These are phyloP conservation scores for Podospora australis DNA, from an alignment of 495 filamentous ascomycete genomes.

Conservation along the genomic window DNA sequence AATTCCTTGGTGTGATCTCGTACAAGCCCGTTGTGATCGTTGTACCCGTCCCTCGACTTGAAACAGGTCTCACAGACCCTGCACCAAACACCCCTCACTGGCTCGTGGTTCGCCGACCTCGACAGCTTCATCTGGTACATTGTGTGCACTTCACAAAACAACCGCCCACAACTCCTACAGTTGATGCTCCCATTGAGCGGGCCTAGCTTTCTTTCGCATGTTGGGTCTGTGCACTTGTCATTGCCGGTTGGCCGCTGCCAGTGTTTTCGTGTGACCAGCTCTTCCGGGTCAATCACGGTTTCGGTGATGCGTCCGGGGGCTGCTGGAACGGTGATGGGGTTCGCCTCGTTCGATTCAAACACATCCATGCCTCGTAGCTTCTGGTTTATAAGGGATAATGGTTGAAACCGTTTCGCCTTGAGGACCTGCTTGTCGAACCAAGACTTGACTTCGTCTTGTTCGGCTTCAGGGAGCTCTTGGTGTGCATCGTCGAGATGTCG, in stretches of 20 bases:
- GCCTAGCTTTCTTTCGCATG: constrained; percentile 73
- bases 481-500: constrained; percentile 93
- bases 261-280: constrained; percentile 77
- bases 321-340: constrained; percentile 17
- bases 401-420: constrained; percentile 93
- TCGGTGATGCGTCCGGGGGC: constrained; percentile 26
- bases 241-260: constrained; percentile 73
- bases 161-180: constrained; percentile 81
- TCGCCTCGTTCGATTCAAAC: constrained; percentile 85
- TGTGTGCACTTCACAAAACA: constrained; percentile 97
- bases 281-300: constrained; percentile 69
- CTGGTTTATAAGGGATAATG: constrained; percentile 76
- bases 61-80: constrained; percentile 96
- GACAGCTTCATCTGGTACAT: constrained; percentile 99
- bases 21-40: constrained; percentile 68
- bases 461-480: constrained; percentile 84
- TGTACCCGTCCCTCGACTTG: constrained; percentile 92
- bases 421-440: constrained; percentile 97
- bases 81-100: constrained; percentile 87
- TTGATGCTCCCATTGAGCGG: constrained; percentile 78
- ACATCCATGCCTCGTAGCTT: constrained; percentile 96
- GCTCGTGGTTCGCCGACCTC: constrained; percentile 82
- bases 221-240: constrained; percentile 80
- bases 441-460: constrained; percentile 94
- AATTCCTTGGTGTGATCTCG: constrained; percentile 69